A percentile compares a stretch with the other conserved stretches of the same genome.
These are phyloP conservation scores for Syncephalastrum racemosum DNA, from an alignment of 371 early-diverging fungal species.

Conservation along the genomic window DNA sequence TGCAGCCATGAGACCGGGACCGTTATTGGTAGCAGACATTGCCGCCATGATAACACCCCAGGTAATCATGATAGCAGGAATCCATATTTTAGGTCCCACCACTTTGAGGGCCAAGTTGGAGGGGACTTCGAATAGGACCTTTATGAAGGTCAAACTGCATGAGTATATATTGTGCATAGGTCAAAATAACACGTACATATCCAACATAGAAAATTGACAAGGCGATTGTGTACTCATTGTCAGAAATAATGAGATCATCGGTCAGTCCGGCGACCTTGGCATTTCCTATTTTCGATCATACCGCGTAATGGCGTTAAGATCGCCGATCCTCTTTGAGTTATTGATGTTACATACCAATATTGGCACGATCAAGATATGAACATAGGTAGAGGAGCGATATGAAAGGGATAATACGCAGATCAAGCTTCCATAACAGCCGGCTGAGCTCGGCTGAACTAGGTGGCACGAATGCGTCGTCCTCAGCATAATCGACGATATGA, in stretches of 20 bases:
- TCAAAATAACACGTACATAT: slow-evolving; percentile 1
- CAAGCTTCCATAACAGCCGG: slow-evolving; percentile 9
- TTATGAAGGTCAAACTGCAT: neutral
- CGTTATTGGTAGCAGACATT: slow-evolving; percentile 8
- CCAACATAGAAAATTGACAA: slow-evolving; percentile 10
- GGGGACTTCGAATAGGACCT: slow-evolving; percentile 15
- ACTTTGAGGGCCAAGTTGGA: slow-evolving; percentile 12
- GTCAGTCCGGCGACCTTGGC: slow-evolving; percentile 3
- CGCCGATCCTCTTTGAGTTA: slow-evolving; percentile 1
- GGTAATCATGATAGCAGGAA: slow-evolving; percentile 13
- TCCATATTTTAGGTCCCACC: slow-evolving; percentile 9
- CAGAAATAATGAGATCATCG: neutral
- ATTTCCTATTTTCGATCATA: neutral
- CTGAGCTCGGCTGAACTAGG: no score
- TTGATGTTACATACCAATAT: slow-evolving; percentile 9
- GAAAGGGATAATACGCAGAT: slow-evolving; percentile 31
- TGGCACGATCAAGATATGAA: slow-evolving; percentile 18
- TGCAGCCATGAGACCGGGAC: slow-evolving; percentile 1
- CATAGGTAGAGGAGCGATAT: slow-evolving; percentile 34
- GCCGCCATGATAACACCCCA: slow-evolving; percentile 12
- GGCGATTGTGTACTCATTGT: slow-evolving; percentile 5
- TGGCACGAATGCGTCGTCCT: no score
- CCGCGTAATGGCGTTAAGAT: no score
- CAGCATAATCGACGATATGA: no score
- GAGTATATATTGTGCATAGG: neutral